phyloP scores from a whole-genome alignment of 305 asterid species.

The Solanum hybrid region DNA sequence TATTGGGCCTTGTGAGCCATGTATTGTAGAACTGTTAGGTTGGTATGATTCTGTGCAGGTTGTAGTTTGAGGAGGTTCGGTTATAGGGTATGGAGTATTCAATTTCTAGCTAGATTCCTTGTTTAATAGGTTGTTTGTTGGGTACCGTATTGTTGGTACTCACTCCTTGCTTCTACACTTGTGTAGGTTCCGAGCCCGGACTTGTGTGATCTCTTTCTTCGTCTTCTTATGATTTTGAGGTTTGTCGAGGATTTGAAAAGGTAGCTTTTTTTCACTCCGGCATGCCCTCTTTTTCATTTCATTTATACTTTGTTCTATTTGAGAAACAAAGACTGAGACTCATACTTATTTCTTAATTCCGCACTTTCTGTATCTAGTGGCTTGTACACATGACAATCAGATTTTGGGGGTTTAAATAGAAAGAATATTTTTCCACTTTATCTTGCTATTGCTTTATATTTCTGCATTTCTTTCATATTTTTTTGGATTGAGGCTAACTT shows the following conservation, averaged over 20 bases:
- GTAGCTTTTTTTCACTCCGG: background rate
- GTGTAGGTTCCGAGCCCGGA: background rate
- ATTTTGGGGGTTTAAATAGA: background rate
- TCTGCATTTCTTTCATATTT: background rate
- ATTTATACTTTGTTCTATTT: background rate
- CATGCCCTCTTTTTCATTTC: background rate
- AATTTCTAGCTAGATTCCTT: background rate
- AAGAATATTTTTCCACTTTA: background rate
- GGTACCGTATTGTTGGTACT: background rate
- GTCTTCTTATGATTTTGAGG: background rate
- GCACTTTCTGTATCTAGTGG: background rate
- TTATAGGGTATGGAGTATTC: background rate
- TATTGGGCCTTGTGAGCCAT: background rate
- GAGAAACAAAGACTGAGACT: background rate
- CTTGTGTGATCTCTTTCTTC: background rate
- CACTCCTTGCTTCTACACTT: background rate
- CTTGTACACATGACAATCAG: background rate
- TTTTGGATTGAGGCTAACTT: background rate
- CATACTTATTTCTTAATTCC: background rate
- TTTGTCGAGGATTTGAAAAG: background rate
- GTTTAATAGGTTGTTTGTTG: background rate
- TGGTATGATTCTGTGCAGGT: background rate
- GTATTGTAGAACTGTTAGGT: background rate
- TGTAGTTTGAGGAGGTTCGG: background rate
- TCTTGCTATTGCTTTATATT: background rate